Evolutionary conservation across 2,329 filamentous ascomycete genomes (phyloP), one percentile per base, ranked within the genome.

Genomic region (Simplicillium sp.): DNA sequence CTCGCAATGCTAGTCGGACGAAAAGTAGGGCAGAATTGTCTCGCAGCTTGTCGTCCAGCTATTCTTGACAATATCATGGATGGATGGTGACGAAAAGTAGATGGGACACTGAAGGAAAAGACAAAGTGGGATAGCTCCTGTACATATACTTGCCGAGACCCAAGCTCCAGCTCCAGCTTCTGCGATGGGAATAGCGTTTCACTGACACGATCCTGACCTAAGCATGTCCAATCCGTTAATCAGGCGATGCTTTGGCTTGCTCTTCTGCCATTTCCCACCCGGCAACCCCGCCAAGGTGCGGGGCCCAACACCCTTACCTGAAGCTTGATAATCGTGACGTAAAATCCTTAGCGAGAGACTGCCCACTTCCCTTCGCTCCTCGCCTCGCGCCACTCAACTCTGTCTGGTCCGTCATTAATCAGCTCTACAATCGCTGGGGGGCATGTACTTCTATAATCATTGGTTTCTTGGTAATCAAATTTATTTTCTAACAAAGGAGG

Each of bases 371-470:
- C 77, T 80, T 54, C 75, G 68, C 55, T 94, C 88, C 60, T 94
- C 87, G 0, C 82, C 84, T 6, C 87, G 89, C 46, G 94, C 81
- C 68, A 94, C 88, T 55, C 94, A n/a, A n/a, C n/a, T n/a, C n/a
- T n/a, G n/a, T n/a, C n/a, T n/a, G n/a, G n/a, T n/a, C n/a, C n/a
- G n/a, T n/a, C 89, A 53, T 94, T 94, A 51, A 95, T 76, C 53
- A 90, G 87, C 71, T 83, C 88, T 67, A 92, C 85, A 59, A 94
- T 87, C 7, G 77, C 75, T 0, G 88, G 87, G 9, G 9, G 6
- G 9, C 20, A 25, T 6, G 20, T 25, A 9, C 5, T 25, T 25
- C 20, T 25, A 25, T 25, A 25, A 25, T 25, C 41, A 95, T 80
- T 2, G 80, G 73, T 70, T 94, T 94, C 71, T 87, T 90, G 50